Conservation (phyloP, 129 eudicot genomes). For the Ambrosia trifida region DNA sequence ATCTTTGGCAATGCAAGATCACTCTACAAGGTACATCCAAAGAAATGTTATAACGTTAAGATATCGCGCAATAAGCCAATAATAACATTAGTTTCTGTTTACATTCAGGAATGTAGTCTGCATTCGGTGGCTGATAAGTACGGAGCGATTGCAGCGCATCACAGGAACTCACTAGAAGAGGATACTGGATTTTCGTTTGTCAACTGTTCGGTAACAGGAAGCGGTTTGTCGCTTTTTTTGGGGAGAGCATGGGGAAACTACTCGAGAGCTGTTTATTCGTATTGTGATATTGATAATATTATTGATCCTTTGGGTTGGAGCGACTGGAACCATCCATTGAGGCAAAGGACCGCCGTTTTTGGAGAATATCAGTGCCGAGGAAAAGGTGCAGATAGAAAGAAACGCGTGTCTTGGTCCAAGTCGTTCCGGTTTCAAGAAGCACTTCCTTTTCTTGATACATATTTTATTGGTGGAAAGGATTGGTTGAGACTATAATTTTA, state of each 20-base stretch:
- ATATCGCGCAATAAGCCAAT: not conserved
- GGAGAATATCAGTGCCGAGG: conserved; percentile 83
- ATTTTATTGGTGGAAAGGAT: conserved; percentile 57
- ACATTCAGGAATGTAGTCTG: too few relatives aligned
- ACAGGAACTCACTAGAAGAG: conserved; percentile 32
- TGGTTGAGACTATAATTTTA: conserved; percentile 66
- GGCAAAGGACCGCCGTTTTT: not conserved
- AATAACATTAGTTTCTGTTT: not conserved
- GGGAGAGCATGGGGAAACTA: conserved; percentile 21
- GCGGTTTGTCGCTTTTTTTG: too few relatives aligned
- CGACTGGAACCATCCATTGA: not conserved
- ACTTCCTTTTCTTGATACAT: conserved; percentile 49
- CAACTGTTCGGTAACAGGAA: conserved; percentile 31
- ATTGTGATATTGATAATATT: conserved; percentile 50
- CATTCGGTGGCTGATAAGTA: conserved; percentile 31
- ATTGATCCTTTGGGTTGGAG: conserved; percentile 66
- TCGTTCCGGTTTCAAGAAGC: conserved; percentile 46
- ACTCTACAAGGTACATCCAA: conserved; percentile 52
- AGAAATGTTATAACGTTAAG: not conserved
- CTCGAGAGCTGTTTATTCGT: conserved; percentile 59
- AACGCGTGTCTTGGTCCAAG: conserved; percentile 64
- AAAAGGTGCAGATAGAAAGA: conserved; percentile 63
- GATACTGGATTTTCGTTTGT: conserved; percentile 72
- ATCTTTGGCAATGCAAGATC: conserved; percentile 85
- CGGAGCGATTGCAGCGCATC: conserved; percentile 45